Percentiles rank a stretch among this genome's conserved stretches.
These are phyloP conservation scores for Balakata baccata DNA, from an alignment of 345 rosid genomes.

Conservation along the genomic window DNA sequence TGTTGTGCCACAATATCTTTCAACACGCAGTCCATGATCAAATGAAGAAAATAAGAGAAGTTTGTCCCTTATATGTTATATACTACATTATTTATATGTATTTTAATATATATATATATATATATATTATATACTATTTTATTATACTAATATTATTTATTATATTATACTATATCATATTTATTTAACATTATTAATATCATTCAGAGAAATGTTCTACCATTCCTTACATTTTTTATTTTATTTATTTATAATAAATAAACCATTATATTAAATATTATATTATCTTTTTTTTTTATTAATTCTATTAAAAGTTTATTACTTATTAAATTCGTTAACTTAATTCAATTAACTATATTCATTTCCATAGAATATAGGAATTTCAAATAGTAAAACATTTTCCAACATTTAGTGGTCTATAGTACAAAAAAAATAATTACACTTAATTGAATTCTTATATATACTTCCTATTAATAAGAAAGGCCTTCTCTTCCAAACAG, in stretches of 20 bases:
- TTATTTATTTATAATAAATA: too few species aligned
- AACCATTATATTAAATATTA: not conserved
- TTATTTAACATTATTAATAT: too few species aligned
- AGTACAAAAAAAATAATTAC: not conserved
- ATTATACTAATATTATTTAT: too few species aligned
- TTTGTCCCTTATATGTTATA: too few species aligned
- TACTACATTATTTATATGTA: too few species aligned
- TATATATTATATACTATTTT: too few species aligned
- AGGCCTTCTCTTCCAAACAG: not conserved
- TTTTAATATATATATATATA: too few species aligned
- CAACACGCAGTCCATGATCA: not conserved
- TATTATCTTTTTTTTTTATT: too few species aligned
- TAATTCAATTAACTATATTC: not conserved
- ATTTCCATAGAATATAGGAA: not conserved
- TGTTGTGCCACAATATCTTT: not conserved
- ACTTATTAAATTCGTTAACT: too few species aligned
- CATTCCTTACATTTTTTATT: too few species aligned
- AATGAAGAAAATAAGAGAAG: not conserved
- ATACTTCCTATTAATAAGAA: not conserved
- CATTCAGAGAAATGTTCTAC: too few species aligned
- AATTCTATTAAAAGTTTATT: not conserved
- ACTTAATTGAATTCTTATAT: not conserved
- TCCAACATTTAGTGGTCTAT: not conserved
- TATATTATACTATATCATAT: too few species aligned
- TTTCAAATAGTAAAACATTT: not conserved